Conservation (phyloP, 371 early-diverging fungal species). For the Mortierella sp. region DNA sequence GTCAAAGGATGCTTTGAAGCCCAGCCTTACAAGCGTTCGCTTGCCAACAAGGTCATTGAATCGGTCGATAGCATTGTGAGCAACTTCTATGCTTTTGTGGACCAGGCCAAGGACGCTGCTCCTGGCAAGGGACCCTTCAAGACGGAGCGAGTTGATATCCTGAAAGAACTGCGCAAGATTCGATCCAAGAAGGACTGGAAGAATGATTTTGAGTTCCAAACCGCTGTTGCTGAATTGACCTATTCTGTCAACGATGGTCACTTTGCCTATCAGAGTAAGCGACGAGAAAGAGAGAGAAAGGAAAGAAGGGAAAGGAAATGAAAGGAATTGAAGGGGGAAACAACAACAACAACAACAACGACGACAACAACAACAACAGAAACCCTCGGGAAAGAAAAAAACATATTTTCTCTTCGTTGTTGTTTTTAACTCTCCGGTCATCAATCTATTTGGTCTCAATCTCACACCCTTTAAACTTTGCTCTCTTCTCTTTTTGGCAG, state of each 20-base stretch:
- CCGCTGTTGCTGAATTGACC: slow-evolving; percentile 38
- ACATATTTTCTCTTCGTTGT: too few species aligned
- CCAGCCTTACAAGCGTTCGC: slow-evolving; percentile 25
- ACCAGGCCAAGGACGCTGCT: slow-evolving; percentile 30
- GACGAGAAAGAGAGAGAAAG: too few species aligned
- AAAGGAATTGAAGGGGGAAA: too few species aligned
- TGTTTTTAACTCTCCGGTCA: neutral
- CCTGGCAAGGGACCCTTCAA: slow-evolving; percentile 25
- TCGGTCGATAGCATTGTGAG: slow-evolving; percentile 29
- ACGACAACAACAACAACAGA: slow-evolving; percentile 19
- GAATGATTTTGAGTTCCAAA: slow-evolving; percentile 47
- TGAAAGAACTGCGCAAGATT: slow-evolving; percentile 35
- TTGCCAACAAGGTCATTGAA: slow-evolving; percentile 31
- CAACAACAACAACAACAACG: too few species aligned
- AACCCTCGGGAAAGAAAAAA: too few species aligned
- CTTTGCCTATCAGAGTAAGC: slow-evolving; percentile 34
- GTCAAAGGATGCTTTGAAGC: slow-evolving; percentile 16
- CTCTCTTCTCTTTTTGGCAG: neutral
- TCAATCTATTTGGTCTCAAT: neutral
- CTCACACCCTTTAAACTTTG: neutral
- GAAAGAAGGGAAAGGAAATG: too few species aligned
- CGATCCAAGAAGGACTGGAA: slow-evolving; percentile 30
- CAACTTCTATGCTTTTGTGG: slow-evolving; percentile 46
- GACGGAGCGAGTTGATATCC: slow-evolving; percentile 28
- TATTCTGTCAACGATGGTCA: slow-evolving; percentile 47